Conservation (phyloP, 2,329 filamentous ascomycete genomes). For the Ophiostoma sp. region DNA sequence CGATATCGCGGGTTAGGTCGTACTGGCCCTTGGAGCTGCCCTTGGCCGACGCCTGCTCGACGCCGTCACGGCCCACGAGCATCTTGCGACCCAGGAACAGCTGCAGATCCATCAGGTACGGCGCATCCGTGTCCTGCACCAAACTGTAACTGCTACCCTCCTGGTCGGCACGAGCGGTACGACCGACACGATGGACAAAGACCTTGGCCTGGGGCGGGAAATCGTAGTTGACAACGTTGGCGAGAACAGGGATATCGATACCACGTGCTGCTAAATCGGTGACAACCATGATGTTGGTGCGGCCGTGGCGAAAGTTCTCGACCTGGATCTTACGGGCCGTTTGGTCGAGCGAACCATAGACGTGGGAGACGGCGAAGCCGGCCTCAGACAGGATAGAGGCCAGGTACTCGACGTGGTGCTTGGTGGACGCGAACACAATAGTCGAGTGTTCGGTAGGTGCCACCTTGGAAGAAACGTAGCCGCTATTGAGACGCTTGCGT, state of each 20-base stretch:
- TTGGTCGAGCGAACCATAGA: constrained; percentile 93
- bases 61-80: constrained; percentile 67
- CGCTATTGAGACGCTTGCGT: constrained; percentile 64
- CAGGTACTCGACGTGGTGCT: constrained; percentile 96
- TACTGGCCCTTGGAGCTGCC: constrained; percentile 53
- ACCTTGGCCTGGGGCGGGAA: constrained; percentile 97
- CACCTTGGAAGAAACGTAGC: constrained; percentile 54
- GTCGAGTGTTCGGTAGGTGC: constrained; percentile 88
- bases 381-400: constrained; percentile 74
- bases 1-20: constrained; percentile 75
- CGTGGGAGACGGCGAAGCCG: constrained; percentile 89
- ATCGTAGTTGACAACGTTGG: constrained; percentile 98
- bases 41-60: neutral
- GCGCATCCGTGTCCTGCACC: constrained; percentile 81
- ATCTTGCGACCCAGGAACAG: constrained; percentile 87
- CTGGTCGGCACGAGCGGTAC: constrained; percentile 90
- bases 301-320: constrained; percentile 80
- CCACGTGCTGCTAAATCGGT: constrained; percentile 95
- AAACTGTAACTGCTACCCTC: constrained; percentile 95
- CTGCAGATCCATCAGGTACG: constrained; percentile 91
- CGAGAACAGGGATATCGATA: constrained; percentile 94
- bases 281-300: constrained; percentile 88
- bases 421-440: constrained; percentile 91
- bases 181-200: constrained; percentile 92
- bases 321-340: constrained; percentile 90